phyloP scores from a whole-genome alignment of 202 grass and related monocot species.

The Zoysia matrella region DNA sequence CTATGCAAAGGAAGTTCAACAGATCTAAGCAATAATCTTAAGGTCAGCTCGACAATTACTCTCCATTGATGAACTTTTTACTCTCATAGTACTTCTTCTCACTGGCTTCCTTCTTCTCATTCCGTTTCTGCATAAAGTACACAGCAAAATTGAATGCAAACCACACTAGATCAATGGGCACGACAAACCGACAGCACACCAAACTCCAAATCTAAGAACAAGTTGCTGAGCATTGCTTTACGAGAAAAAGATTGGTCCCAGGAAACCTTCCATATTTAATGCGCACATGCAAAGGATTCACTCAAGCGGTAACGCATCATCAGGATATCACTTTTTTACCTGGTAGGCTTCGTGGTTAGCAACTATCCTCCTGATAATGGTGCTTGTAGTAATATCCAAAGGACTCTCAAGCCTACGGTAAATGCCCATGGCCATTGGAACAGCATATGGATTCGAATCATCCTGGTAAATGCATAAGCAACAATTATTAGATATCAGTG shows the following conservation, averaged over 20 bases:
- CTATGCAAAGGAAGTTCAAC: conserved; percentile 20
- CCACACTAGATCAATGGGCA: conserved; percentile 37
- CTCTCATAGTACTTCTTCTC: conserved; percentile 90
- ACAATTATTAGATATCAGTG: background rate
- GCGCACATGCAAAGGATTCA: conserved; percentile 34
- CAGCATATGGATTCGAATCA: conserved; percentile 53
- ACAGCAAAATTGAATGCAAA: conserved; percentile 17
- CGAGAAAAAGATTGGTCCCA: conserved; percentile 19
- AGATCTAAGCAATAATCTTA: conserved; percentile 17
- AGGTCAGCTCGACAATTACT: conserved; percentile 38
- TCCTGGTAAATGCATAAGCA: conserved; percentile 56
- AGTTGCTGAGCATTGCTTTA: conserved; percentile 21
- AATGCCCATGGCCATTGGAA: conserved; percentile 58
- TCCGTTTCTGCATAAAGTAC: conserved; percentile 71
- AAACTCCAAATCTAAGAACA: conserved; percentile 40
- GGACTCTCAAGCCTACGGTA: conserved; percentile 73
- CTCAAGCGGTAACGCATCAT: conserved; percentile 22
- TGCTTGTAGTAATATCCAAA: conserved; percentile 91
- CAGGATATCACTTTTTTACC: conserved; percentile 51
- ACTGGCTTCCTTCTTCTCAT: conserved; percentile 98
- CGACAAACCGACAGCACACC: conserved; percentile 43
- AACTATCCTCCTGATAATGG: conserved; percentile 97
- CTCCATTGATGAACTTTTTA: conserved; percentile 76
- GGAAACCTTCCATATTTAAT: conserved; percentile 39
- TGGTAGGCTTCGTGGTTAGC: conserved; percentile 98